Evolutionary conservation across 1,139 yeast species (phyloP), one percentile per base, ranked within the genome.

Genomic region (Yamadazyma dushanensis): DNA sequence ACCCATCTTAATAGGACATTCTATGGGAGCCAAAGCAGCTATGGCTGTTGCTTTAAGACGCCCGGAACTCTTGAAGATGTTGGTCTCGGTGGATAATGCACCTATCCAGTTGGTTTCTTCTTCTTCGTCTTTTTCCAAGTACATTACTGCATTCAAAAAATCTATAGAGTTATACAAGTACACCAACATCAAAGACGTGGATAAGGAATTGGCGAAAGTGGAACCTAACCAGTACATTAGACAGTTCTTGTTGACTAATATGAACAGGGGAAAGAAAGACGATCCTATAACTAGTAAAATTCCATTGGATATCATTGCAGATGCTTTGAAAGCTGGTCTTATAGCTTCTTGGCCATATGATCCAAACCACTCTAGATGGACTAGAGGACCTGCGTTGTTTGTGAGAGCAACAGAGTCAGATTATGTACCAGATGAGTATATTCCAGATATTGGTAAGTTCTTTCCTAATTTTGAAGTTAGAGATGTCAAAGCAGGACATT

Each of bases 1-100:
- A 26, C 86, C 94, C 0, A 77, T 87, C 14, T 46, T 92, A 16
- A 70, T 92, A 17, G 98, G 98, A 1, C 97, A 90, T 59, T 89
- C 97, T 0, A 89, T 92, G 97, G 98, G 98, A 5, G 97, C 96
- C 8, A 92, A 92, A 54, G 76, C 90, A 0, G 96, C 85, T 3
- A 90, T 92, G 97, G 88, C 92, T 0, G 68, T 86, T 4, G 83
- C 90, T 0, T 66, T 92, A 42, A 70, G 88, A 35, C 67, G 77
- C 16, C 95, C 95, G 0, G 75, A 78, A 1, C 49, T 82, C 16
- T 80, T 83, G 3, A 68, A 76, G 22, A 73, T 80, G 63, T 50
- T 89, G 29, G 76, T 92, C 5, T 66, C 92, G 3, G 95, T 92
- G 4, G 98, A 92, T 53, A 92, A 89, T 57, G 89, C 96, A 0